Conservation (phyloP, 768 basidiomycete genomes). For the Leucocoprinus birnbaumii region DNA sequence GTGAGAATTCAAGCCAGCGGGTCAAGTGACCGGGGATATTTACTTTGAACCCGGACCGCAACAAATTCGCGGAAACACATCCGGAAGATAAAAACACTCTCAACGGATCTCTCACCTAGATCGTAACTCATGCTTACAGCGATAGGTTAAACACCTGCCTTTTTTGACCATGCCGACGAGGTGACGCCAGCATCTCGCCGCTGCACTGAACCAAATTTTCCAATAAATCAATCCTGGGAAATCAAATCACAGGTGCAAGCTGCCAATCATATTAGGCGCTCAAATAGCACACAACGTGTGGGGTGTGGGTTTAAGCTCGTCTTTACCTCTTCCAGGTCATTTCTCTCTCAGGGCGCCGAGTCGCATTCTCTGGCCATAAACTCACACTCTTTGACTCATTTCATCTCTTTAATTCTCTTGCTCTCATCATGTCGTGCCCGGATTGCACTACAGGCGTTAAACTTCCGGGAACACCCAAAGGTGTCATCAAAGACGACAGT, state of each 20-base stretch:
- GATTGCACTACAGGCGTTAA: constrained; percentile 42
- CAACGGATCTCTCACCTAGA: no score
- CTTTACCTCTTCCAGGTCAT: neutral
- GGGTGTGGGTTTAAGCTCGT: neutral
- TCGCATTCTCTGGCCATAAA: neutral
- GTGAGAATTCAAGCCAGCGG: no score
- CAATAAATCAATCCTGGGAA: neutral
- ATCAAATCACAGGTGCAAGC: neutral
- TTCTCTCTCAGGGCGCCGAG: neutral
- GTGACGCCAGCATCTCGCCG: neutral
- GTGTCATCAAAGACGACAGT: constrained; percentile 30
- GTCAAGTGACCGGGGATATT: no score
- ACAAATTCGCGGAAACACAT: no score
- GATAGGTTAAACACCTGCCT: no score
- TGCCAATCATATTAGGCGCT: neutral
- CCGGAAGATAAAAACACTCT: no score
- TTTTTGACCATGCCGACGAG: neutral
- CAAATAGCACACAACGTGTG: neutral
- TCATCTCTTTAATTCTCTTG: no score
- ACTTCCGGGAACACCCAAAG: constrained; percentile 43
- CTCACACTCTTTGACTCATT: neutral
- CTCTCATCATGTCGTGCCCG: constrained; percentile 30
- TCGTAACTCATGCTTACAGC: no score
- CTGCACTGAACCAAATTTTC: neutral
- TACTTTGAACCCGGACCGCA: no score